phyloP scores from a whole-genome alignment of 345 rosid genomes.

The Angophora floribunda region DNA sequence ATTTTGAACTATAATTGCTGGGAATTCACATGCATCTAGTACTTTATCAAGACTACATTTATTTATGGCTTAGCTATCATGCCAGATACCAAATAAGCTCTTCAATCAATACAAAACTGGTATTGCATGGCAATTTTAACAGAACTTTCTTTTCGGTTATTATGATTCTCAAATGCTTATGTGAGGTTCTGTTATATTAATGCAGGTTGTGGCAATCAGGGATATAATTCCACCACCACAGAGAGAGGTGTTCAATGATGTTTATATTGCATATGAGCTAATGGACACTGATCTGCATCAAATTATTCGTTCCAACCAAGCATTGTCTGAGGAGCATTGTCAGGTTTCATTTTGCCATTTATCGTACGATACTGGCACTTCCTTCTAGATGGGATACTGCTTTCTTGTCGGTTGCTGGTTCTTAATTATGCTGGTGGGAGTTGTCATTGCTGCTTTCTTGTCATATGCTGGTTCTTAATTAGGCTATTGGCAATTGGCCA shows the following conservation, averaged over 20 bases:
- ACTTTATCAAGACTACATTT: background rate
- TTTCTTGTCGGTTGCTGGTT: background rate
- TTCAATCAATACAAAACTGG: background rate
- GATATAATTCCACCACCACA: conserved; percentile 79
- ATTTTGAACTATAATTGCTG: background rate
- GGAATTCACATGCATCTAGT: background rate
- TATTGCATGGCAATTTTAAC: background rate
- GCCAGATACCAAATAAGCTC: background rate
- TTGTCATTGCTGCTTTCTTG: background rate
- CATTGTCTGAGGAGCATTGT: conserved; percentile 53
- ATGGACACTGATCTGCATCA: conserved; percentile 70
- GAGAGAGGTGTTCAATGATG: conserved; percentile 62
- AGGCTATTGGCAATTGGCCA: background rate
- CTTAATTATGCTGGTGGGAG: background rate
- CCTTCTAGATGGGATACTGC: background rate
- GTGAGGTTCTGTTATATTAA: background rate
- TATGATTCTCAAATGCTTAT: background rate
- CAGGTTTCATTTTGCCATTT: conserved; percentile 37
- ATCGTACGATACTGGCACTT: background rate
- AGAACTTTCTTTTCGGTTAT: background rate
- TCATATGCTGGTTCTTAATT: background rate
- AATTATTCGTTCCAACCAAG: conserved; percentile 55
- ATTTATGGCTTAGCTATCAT: background rate
- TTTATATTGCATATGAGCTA: conserved; percentile 78
- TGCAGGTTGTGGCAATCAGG: conserved; percentile 85